Evolutionary conservation across 306 rosid genomes (phyloP).

Genomic region (Quercus mongolica): DNA sequence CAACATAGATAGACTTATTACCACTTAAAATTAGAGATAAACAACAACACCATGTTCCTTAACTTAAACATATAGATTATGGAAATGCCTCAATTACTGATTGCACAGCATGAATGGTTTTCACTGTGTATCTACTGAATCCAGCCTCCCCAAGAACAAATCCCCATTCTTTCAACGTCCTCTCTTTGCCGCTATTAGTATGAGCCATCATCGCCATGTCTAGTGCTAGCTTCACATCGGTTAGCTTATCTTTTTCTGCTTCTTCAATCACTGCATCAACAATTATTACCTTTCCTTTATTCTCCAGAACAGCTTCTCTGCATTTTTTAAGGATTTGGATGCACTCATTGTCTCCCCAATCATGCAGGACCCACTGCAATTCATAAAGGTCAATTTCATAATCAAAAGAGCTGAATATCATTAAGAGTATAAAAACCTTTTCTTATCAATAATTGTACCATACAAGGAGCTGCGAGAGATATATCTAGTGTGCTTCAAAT

Average conservation of each 20-base stretch:
- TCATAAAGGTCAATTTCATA: background rate
- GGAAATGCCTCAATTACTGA: constrained; percentile 45
- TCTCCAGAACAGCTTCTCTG: constrained; percentile 39
- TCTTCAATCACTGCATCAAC: constrained; percentile 42
- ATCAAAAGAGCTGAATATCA: background rate
- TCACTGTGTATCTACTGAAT: constrained; percentile 30
- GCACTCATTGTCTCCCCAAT: constrained; percentile 61
- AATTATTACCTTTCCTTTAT: constrained; percentile 57
- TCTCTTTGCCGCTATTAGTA: constrained; percentile 48
- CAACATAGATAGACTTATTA: too few relatives aligned
- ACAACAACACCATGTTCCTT: too few relatives aligned
- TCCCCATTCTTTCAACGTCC: constrained; percentile 51
- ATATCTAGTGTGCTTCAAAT: too few relatives aligned
- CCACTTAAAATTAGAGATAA: too few relatives aligned
- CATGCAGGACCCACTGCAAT: constrained; percentile 54
- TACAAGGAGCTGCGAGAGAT: too few relatives aligned
- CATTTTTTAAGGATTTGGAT: constrained; percentile 47
- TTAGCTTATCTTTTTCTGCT: background rate
- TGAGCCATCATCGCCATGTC: constrained; percentile 71
- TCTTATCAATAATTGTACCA: too few relatives aligned
- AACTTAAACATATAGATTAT: background rate
- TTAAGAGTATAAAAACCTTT: too few relatives aligned
- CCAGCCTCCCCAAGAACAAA: constrained; percentile 48
- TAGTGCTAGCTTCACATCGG: constrained; percentile 42
- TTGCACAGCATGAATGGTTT: constrained; percentile 30